Evolutionary conservation across 345 rosid species (phyloP), one percentile per base, ranked within the genome.

Genomic region (Anacardium occidentale): DNA sequence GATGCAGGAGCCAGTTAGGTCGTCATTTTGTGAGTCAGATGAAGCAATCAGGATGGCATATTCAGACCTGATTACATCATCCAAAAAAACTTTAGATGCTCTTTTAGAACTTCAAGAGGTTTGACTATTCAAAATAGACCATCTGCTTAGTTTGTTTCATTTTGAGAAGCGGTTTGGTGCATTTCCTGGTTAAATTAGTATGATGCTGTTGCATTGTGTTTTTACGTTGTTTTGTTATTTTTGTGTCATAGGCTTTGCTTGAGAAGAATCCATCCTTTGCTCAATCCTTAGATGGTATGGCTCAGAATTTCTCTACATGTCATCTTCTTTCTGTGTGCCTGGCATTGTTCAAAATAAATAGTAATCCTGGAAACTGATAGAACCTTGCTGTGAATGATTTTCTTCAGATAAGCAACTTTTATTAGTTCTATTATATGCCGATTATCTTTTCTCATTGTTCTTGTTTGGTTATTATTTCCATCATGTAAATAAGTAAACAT

Each of bases 81-180:
- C 96, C 62, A 84, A 89, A 76, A 87, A 87, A 79, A 87, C 97
- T 26, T 70, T 95, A 79, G 87, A 88, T 77, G 90, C 98, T 60
- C 74, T 92, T 15, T 76, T 91, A 71, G 91, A 84, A 71, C 83
- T 92, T 59, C 91, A 89, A 74, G 91, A 87, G 94, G 98, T 92
- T 85, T 73, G 75, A 20, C 26, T 76, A 51, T 69, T 45, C 53
- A 54, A 45, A 18, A 18, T 32, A 71, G 62, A 42, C 15, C 20
- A 50, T 57, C 21, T 61, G n/a, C 55, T 10, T 45, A 12, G 56
- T 26, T 34, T 47, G 15, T 53, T 21, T 20, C 20, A 18, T 4
- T 62, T 51, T 57, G 54, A 21, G 3, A 13, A 58, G 48, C 11
- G 42, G 59, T 29, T 74, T 6, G 71, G 22, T 45, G 3, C 48